phyloP scores from a whole-genome alignment of 768 basidiomycete species.

The Trichaptum fuscoviolaceum region DNA sequence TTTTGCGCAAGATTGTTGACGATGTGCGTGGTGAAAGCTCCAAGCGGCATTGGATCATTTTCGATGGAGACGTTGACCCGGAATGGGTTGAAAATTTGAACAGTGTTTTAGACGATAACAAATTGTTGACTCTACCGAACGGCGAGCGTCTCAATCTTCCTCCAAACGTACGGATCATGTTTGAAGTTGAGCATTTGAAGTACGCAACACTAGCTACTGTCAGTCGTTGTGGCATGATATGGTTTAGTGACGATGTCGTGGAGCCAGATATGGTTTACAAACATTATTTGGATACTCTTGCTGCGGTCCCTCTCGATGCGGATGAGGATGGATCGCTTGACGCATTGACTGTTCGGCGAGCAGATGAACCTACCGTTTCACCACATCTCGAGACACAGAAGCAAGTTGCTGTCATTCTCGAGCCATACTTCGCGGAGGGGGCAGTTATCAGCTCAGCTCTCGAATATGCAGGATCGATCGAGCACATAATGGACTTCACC shows the following conservation, averaged over 20 bases:
- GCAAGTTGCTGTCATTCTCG: conserved; percentile 66
- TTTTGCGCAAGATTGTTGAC: conserved; percentile 95
- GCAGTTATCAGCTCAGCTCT: conserved; percentile 81
- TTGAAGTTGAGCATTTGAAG: conserved; percentile 96
- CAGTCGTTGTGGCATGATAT: conserved; percentile 99
- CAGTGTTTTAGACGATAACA: conserved; percentile 99
- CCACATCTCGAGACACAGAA: conserved; percentile 70
- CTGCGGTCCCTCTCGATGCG: conserved; percentile 71
- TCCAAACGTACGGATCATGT: conserved; percentile 97
- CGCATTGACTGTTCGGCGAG: conserved; percentile 48
- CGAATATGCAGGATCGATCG: conserved; percentile 73
- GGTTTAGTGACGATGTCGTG: conserved; percentile 98
- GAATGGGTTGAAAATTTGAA: conserved; percentile 99
- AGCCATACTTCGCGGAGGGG: conserved; percentile 76
- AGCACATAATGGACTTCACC: conserved; percentile 99
- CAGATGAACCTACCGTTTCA: conserved; percentile 41
- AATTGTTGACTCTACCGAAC: conserved; percentile 92
- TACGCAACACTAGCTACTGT: conserved; percentile 98
- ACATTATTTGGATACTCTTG: conserved; percentile 78
- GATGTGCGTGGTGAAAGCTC: conserved; percentile 96
- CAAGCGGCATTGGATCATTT: conserved; percentile 98
- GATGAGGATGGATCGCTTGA: conserved; percentile 81
- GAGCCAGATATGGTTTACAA: conserved; percentile 88
- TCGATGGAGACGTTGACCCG: conserved; percentile 98
- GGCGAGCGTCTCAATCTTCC: conserved; percentile 97